A percentile compares a stretch with the other conserved stretches of the same genome.
Conservation (phyloP, 2,329 filamentous ascomycete species). For the Fusarium sp. region DNA sequence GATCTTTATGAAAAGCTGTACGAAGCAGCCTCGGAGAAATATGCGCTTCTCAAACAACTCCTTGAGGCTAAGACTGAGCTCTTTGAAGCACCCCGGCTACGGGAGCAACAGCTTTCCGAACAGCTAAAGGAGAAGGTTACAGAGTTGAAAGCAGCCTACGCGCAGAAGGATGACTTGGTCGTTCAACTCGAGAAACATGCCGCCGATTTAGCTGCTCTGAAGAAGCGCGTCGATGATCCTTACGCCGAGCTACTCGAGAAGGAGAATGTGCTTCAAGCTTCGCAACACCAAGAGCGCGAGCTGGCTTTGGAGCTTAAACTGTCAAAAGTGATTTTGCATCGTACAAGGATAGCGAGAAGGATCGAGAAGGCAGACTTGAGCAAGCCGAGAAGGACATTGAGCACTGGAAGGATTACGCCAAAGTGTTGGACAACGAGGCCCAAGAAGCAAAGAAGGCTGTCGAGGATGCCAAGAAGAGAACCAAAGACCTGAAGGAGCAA, state of each 20-base stretch:
- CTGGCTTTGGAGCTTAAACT: conserved; percentile 9
- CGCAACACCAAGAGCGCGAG: conserved; percentile 6
- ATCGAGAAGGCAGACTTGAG: background rate
- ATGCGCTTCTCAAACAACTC: conserved; percentile 6
- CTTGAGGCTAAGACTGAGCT: conserved; percentile 13
- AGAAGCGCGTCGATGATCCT: background rate
- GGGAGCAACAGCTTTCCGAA: background rate
- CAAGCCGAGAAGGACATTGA: background rate
- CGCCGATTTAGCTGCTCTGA: background rate
- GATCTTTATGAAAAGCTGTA: conserved; percentile 17
- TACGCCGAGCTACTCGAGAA: conserved; percentile 4
- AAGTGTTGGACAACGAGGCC: background rate
- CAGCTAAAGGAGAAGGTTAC: background rate
- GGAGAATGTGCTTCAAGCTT: conserved; percentile 2
- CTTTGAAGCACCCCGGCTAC: conserved; percentile 14
- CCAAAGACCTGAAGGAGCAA: background rate
- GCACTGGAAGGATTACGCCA: background rate
- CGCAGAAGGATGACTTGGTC: background rate
- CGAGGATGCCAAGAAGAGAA: background rate
- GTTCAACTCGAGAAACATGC: background rate
- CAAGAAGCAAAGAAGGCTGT: background rate
- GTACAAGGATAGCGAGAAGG: background rate
- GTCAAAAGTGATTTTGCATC: background rate
- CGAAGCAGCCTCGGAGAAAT: conserved; percentile 8
- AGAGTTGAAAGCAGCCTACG: background rate